Percentiles rank a stretch among this genome's conserved stretches.
Evolutionary conservation across 192 early-diverging fungal species (phyloP).

Genomic region (Linnemannia exigua): DNA sequence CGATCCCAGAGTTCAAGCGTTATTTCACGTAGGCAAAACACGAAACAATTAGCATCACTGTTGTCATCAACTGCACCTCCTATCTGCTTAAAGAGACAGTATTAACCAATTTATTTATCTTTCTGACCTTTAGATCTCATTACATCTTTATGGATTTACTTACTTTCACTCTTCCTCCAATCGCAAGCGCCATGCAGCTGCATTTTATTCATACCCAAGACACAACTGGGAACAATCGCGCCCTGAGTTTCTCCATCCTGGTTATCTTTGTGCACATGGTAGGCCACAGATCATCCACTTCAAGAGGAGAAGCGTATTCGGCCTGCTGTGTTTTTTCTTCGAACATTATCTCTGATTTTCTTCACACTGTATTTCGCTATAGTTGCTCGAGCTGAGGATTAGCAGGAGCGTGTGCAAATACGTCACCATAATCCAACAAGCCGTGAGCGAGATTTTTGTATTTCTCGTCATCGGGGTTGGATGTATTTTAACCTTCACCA

Average conservation of each 20-base stretch:
- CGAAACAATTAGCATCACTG: too few relatives aligned
- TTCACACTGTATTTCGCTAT: too few relatives aligned
- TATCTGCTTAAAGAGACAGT: too few relatives aligned
- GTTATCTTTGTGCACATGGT: slow-evolving; percentile 24
- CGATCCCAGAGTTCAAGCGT: neutral
- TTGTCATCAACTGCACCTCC: neutral
- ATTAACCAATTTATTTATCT: neutral
- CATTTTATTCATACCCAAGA: neutral
- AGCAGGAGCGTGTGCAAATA: slow-evolving; percentile 16
- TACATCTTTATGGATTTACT: slow-evolving; percentile 23
- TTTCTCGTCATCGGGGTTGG: slow-evolving; percentile 20
- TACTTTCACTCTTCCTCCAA: slow-evolving; percentile 10
- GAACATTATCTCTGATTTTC: too few relatives aligned
- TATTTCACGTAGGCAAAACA: slow-evolving; percentile 14
- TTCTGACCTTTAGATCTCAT: slow-evolving; percentile 1
- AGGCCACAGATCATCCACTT: neutral
- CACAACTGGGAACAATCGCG: neutral
- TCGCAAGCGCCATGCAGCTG: slow-evolving; percentile 17
- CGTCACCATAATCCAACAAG: slow-evolving; percentile 13
- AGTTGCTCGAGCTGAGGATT: slow-evolving; percentile 22
- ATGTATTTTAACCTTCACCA: neutral
- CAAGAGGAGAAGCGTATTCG: too few relatives aligned
- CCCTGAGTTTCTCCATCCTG: slow-evolving; percentile 28
- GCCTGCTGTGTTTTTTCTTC: too few relatives aligned
- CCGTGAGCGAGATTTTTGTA: slow-evolving; percentile 9